Percentiles rank a stretch among this genome's conserved stretches.
Conservation (phyloP, 352 stramenopile species). For the Phytophthora cryptogea region DNA sequence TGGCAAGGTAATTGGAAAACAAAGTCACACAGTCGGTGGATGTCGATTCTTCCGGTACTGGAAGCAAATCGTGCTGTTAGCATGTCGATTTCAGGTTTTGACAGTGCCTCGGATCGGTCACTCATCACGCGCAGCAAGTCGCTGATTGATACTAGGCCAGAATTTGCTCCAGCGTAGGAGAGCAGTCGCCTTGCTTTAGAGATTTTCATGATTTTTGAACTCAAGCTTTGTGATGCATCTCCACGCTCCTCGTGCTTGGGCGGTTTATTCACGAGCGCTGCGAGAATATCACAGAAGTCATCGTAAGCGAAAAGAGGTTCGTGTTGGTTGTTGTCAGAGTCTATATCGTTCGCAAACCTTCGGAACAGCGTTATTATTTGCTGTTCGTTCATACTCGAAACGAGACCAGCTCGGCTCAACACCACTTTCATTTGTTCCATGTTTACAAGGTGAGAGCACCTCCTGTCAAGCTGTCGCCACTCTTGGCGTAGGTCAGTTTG, state of each 20-base stretch:
- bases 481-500: conserved; percentile 41
- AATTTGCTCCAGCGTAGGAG: conserved; percentile 11
- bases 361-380: conserved; percentile 67
- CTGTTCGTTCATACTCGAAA: conserved; percentile 53
- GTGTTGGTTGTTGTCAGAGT: conserved; percentile 12
- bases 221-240: conserved; percentile 9
- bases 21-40: conserved; percentile 44
- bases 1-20: conserved; percentile 37
- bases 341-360: conserved; percentile 32
- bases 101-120: conserved; percentile 34
- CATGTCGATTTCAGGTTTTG: conserved; percentile 37
- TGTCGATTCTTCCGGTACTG: conserved; percentile 34
- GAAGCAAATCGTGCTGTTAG: conserved; percentile 33
- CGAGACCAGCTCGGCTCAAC: conserved; percentile 15
- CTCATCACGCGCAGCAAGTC: conserved; percentile 32
- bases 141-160: conserved; percentile 23
- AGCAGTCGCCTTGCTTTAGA: conserved; percentile 26
- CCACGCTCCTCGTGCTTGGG: conserved; percentile 6
- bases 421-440: conserved; percentile 35
- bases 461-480: conserved; percentile 40
- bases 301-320: conserved; percentile 47
- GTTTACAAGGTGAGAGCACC: conserved; percentile 18
- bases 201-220: conserved; percentile 41
- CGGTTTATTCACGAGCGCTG: conserved; percentile 26
- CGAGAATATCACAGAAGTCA: conserved; percentile 67